Percentiles rank a stretch among this genome's conserved stretches.
These are phyloP conservation scores for Pseudopyrenochaeta lycopersici DNA, from an alignment of 2,329 filamentous ascomycete species.

Conservation along the genomic window DNA sequence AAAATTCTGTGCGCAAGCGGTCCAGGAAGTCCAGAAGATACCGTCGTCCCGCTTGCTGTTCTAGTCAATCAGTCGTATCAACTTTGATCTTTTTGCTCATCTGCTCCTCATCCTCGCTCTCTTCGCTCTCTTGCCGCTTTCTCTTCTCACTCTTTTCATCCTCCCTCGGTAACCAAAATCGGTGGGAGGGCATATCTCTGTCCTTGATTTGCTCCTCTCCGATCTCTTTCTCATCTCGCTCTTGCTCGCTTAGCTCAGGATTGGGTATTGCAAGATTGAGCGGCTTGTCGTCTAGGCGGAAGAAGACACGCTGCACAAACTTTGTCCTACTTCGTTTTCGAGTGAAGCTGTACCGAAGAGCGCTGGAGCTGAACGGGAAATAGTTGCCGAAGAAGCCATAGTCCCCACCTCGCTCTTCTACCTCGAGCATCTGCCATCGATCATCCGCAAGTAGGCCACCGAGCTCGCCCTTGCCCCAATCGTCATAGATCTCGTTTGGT, in stretches of 20 bases:
- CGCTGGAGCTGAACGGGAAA: slow-evolving; percentile 23
- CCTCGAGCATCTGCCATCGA: slow-evolving; percentile 44
- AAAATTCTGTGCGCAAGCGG: too few species aligned
- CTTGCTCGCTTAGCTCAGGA: slow-evolving; percentile 14
- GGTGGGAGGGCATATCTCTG: slow-evolving; percentile 22
- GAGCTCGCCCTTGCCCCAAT: slow-evolving; percentile 40
- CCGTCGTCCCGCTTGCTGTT: background rate
- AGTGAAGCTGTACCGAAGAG: slow-evolving; percentile 25
- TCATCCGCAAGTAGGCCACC: slow-evolving; percentile 29
- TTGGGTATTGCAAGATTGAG: slow-evolving; percentile 15
- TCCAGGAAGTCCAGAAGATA: too few species aligned
- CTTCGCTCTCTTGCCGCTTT: slow-evolving; percentile 5
- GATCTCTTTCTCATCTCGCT: slow-evolving; percentile 37
- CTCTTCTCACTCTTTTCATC: slow-evolving; percentile 16
- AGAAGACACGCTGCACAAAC: slow-evolving; percentile 47
- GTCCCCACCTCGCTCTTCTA: slow-evolving; percentile 29
- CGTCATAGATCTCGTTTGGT: slow-evolving; percentile 43
- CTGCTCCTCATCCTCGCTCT: background rate
- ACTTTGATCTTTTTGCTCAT: slow-evolving; percentile 8
- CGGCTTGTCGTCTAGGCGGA: slow-evolving; percentile 33
- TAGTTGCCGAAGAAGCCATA: slow-evolving; percentile 23
- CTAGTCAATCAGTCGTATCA: slow-evolving; percentile 12
- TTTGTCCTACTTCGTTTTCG: slow-evolving; percentile 30
- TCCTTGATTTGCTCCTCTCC: slow-evolving; percentile 28
- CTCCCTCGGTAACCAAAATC: slow-evolving; percentile 33